Percentiles rank a stretch among this genome's conserved stretches.
These are phyloP conservation scores for Vitis labrusca DNA, from an alignment of 164 flowering plant genomes.

Conservation along the genomic window DNA sequence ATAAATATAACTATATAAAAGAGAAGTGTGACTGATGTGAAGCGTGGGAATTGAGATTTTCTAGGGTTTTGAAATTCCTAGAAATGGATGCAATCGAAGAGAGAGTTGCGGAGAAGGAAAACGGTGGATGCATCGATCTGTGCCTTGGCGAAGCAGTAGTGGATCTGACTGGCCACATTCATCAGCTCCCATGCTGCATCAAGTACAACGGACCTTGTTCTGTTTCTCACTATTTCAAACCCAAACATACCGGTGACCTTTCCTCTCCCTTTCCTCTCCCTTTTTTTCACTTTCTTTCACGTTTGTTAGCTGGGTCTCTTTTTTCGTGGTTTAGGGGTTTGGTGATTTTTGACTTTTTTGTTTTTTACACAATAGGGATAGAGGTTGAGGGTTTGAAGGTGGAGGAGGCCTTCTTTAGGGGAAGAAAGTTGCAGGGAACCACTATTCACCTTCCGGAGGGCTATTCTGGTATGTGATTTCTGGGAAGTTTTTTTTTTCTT, in stretches of 20 bases:
- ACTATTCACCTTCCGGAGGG: slow-evolving; percentile 66
- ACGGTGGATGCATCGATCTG: slow-evolving; percentile 34
- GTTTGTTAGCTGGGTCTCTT: background rate
- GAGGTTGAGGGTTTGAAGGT: slow-evolving; percentile 64
- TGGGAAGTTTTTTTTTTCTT: background rate
- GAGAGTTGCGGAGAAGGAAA: slow-evolving; percentile 23
- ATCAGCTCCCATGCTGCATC: slow-evolving; percentile 91
- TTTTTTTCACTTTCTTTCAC: background rate
- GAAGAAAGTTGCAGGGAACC: slow-evolving; percentile 85
- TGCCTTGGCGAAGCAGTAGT: slow-evolving; percentile 12
- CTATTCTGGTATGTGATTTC: slow-evolving; percentile 52
- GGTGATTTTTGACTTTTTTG: background rate
- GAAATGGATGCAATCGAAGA: no score
- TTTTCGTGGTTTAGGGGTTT: background rate
- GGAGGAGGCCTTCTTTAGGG: slow-evolving; percentile 83
- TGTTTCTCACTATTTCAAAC: slow-evolving; percentile 90
- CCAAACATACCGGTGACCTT: slow-evolving; percentile 28
- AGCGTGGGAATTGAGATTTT: background rate
- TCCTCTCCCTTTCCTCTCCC: background rate
- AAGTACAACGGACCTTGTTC: slow-evolving; percentile 66
- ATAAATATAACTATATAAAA: no score
- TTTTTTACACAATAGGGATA: slow-evolving; percentile 34
- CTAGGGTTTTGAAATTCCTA: background rate
- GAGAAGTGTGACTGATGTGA: background rate
- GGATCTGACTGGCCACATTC: slow-evolving; percentile 65